Evolutionary conservation across 1,284 basidiomycete species (phyloP), one percentile per base, ranked within the genome.

Genomic region (Trichosporon sp.): DNA sequence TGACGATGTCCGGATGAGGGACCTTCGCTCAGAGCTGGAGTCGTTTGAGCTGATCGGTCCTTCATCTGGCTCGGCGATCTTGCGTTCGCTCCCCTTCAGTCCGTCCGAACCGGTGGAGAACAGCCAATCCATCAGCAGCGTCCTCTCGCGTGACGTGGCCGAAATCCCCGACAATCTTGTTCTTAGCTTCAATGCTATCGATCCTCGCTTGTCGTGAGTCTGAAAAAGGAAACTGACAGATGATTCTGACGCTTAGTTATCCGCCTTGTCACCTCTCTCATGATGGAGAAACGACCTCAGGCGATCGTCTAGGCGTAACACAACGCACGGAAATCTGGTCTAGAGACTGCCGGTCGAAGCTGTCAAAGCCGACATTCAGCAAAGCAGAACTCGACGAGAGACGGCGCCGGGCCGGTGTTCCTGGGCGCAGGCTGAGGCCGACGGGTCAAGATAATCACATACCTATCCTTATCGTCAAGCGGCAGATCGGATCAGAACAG

Each of bases 11-110:
- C 86, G 89, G 67, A 82, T 93, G 11, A 82, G 84, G 3, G 89
- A 93, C 75, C 75, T 92, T 56, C 81, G 87, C 56, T 85, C 85
- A 3, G 84, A 87, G 57, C 73, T 93, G 33, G 91, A 90, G 65
- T 83, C 87, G 2, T 93, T 94, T 70, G 92, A 96, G 74, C 85
- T 95, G 19, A 88, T 89, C 82, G 93, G 93, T 2, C 89, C 90
- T 1, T 88, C 88, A 73, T 84, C 90, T 0, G 91, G 85, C 63
- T 88, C 90, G 71, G 85, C 94, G 8, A 78, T 95, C 58, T 86
- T 85, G 69, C 89, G 91, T 19, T 87, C 88, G 1, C 73, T 95
- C 56, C 85, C 82, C 27, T 84, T 87, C 8, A 82, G 84, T 10
- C 79, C 82, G 10, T 82, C 82, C 0, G 86, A 88, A 37, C 73